Percentiles rank a stretch among this genome's conserved stretches.
Evolutionary conservation across 768 basidiomycete species (phyloP).

Genomic region (Agaricus blazei): DNA sequence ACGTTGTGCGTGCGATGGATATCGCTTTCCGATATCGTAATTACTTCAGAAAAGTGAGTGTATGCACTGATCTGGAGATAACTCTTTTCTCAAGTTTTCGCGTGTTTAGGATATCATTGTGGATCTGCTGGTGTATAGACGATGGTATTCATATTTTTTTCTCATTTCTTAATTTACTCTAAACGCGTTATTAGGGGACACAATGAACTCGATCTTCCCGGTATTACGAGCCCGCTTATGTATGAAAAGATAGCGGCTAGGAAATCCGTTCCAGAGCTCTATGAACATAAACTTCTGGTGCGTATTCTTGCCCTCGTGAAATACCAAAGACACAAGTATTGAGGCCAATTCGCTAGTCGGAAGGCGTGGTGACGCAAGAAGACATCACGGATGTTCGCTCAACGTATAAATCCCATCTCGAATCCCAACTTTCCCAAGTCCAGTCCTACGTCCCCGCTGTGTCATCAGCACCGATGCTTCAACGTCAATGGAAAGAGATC

Average conservation of each 20-base stretch:
- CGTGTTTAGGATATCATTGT: conserved; percentile 70
- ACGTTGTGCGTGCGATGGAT: conserved; percentile 81
- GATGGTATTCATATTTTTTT: conserved; percentile 41
- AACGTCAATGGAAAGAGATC: conserved; percentile 64
- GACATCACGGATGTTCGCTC: conserved; percentile 47
- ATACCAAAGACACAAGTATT: not conserved
- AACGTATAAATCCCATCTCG: conserved; percentile 58
- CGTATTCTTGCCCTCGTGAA: conserved; percentile 19
- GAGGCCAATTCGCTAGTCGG: conserved; percentile 27
- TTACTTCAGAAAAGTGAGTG: conserved; percentile 68
- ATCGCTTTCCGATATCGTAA: conserved; percentile 86
- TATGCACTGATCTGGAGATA: not conserved
- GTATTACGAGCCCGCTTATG: conserved; percentile 87
- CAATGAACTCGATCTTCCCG: conserved; percentile 85
- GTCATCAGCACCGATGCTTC: conserved; percentile 51
- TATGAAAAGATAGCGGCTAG: conserved; percentile 81
- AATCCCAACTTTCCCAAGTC: conserved; percentile 49
- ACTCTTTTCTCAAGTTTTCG: not conserved
- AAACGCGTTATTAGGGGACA: conserved; percentile 43
- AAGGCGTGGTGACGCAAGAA: conserved; percentile 47
- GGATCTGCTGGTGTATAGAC: conserved; percentile 83
- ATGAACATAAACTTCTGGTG: conserved; percentile 76
- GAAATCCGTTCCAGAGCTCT: conserved; percentile 73
- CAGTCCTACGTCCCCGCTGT: conserved; percentile 17
- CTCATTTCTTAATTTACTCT: not conserved